These are phyloP conservation scores for Mycogone perniciosa DNA, from an alignment of 2,329 filamentous ascomycete species.

Conservation along the genomic window DNA sequence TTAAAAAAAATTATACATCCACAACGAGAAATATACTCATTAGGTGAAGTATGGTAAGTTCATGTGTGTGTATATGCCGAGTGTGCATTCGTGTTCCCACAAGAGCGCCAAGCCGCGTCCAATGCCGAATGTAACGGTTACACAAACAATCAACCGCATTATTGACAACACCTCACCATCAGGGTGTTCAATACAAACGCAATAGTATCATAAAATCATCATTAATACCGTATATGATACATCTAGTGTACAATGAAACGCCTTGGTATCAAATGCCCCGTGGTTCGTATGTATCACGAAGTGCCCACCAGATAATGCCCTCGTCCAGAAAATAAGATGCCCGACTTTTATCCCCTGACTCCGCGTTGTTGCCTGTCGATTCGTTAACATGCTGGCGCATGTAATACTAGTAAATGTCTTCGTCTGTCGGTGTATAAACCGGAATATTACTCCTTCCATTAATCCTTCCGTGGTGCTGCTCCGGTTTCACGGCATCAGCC, in stretches of 20 bases:
- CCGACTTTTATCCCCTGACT: neutral
- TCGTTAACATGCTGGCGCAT: neutral
- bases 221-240: constrained; percentile 9
- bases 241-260: constrained; percentile 10
- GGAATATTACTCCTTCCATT: neutral
- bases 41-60: too few species aligned
- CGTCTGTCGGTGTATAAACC: neutral
- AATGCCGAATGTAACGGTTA: too few species aligned
- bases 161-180: neutral
- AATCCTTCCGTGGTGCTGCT: too few species aligned
- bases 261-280: constrained; percentile 5
- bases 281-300: neutral
- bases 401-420: neutral
- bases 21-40: too few species aligned
- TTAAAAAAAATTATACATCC: too few species aligned
- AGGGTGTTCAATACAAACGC: neutral
- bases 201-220: constrained; percentile 1
- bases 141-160: neutral
- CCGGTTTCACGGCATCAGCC: neutral
- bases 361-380: neutral
- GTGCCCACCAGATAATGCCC: neutral
- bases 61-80: too few species aligned
- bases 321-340: neutral
- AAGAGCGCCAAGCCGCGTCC: too few species aligned
- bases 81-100: too few species aligned